Base-by-base conservation (phyloP, 805 yeast species). In the Wickerhamomyces queroliae region DNA sequence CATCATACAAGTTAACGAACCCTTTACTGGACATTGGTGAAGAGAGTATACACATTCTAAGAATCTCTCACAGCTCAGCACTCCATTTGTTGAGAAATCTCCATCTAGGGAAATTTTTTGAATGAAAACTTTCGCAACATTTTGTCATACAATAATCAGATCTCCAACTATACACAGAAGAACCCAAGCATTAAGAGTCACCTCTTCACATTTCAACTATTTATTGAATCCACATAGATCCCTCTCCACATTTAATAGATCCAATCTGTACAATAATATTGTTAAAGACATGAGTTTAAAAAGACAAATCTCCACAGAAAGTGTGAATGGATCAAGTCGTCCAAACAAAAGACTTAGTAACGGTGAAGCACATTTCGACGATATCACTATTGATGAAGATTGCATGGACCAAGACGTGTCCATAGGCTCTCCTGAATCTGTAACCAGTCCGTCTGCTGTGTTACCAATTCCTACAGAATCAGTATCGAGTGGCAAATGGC, bases 401-500 rank as follows among this genome's bases (percentile, higher is more conserved):
- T 34, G n/a, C n/a, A n/a, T n/a, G n/a, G n/a, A n/a, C n/a, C 33
- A 30, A 30, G 33, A 30, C 19, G 19, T 30, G 5, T 30, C 33
- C 3, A 30, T 30, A 30, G 33, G 33, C 7, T 30, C 33, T 3
- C 33, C 33, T 12, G 15, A 11, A 4, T 30, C 33, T 22, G 13
- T 15, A 18, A 7, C 29, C 27, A 29, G 20, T 21, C 23, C 23
- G 3, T 2, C 10, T 3, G 15, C 40, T n/a, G 20, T 29, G 12
- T 27, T 33, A 3, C 25, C 44, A 9, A 24, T 32, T 5, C 23
- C 34, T 34, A 35, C 26, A 39, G 31, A 36, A 43, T 18, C 43
- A 22, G 15, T 39, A 40, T 54, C 59, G 36, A 62, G 64, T 37
- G 56, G 68, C 1, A 66, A 70, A 49, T 89, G 97, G 97, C 90